A percentile compares a stretch with the other conserved stretches of the same genome.
These are phyloP conservation scores for Fusarium liriodendri DNA, from an alignment of 2,329 filamentous ascomycete genomes.

Conservation along the genomic window DNA sequence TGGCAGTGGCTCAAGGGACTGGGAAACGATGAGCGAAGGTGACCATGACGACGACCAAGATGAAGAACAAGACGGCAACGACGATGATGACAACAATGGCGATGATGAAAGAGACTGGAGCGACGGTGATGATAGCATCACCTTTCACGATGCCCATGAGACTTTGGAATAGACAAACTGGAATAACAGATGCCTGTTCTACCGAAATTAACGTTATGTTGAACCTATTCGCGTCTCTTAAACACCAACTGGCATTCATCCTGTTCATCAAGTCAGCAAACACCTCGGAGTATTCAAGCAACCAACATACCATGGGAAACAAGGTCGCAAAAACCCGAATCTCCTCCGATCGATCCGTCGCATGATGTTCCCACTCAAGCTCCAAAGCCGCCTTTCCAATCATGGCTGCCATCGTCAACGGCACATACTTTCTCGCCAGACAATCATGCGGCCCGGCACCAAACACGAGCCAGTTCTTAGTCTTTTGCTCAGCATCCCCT, in stretches of 20 bases:
- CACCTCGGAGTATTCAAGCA: too few species aligned
- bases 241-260: neutral
- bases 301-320: conserved; percentile 58
- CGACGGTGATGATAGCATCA: neutral
- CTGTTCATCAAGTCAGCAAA: neutral
- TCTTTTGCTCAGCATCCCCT: conserved; percentile 61
- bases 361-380: conserved; percentile 62
- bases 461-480: conserved; percentile 66
- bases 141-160: neutral
- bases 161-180: neutral
- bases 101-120: neutral
- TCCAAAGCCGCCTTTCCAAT: conserved; percentile 64
- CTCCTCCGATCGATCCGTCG: conserved; percentile 60
- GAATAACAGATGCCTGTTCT: neutral
- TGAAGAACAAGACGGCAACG: neutral
- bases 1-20: too few species aligned
- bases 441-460: conserved; percentile 63
- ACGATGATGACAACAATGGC: neutral
- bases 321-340: conserved; percentile 62
- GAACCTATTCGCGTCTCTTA: neutral
- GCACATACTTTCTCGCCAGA: conserved; percentile 61
- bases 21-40: neutral
- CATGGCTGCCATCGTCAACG: conserved; percentile 62
- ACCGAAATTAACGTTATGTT: too few species aligned
- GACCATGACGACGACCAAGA: neutral